Base-by-base conservation (phyloP, 257 asterid species). In the Solanum tarapatanum region DNA sequence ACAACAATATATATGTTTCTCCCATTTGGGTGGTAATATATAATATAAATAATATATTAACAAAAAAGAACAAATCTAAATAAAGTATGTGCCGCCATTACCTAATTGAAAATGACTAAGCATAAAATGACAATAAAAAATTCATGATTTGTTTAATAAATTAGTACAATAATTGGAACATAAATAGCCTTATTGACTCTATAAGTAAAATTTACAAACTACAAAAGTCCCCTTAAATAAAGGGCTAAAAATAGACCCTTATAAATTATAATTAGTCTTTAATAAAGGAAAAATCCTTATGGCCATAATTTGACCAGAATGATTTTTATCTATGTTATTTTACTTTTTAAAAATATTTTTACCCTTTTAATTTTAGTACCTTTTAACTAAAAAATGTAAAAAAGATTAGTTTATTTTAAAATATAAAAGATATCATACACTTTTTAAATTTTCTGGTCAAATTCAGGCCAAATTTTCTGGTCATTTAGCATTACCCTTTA, bases 111-210 rank as follows among this genome's bases (percentile, higher is more conserved):
- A 84, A 84, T 84, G 72, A 84, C 86, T 21, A 84, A 84, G 14
- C 55, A 58, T 60, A 55, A 55, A 60, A 55, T 83, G 75, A 84
- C 86, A 60, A 33, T 84, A 33, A 55, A 43, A 83, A 11, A 58
- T 39, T 89, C 87, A 88, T 69, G 58, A 73, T 73, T 85, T 88
- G 60, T 87, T 83, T 77, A 87, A 85, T 91, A 21, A 74, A 79
- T 26, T 64, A 32, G 87, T 74, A 30, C 93, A 90, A 92, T 93
- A 86, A 93, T 94, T 92, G 94, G 94, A 77, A 82, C 89, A 87
- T 75, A 72, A 36, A 41, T 41, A 82, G 33, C 86, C 84, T 76
- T 55, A 73, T 51, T 73, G 28, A 64, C 83, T 84, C 77, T 51
- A 87, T 88, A 68, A 28, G 24, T 43, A 66, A 66, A 64, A 87